A percentile compares a stretch with the other conserved stretches of the same genome.
phyloP scores from a whole-genome alignment of 2,329 filamentous ascomycete species.

The Cladosporium phlei region DNA sequence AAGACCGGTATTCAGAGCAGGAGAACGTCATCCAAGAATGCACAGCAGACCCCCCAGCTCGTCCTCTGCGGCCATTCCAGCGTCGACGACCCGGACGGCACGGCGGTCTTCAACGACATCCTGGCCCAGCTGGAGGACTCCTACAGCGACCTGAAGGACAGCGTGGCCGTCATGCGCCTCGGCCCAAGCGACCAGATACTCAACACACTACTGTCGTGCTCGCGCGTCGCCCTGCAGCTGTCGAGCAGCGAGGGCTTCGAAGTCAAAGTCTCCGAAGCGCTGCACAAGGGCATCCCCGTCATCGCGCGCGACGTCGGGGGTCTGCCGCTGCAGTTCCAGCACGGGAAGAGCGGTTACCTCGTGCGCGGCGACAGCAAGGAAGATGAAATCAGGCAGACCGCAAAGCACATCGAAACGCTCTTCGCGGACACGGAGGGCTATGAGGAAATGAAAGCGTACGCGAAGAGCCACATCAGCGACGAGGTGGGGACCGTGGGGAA shows the following conservation, averaged over 20 bases:
- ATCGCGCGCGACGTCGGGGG: slow-evolving; percentile 73
- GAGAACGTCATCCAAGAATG: no score
- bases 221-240: slow-evolving; percentile 70
- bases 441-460: slow-evolving; percentile 40
- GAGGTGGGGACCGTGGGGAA: slow-evolving; percentile 80
- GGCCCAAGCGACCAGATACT: slow-evolving; percentile 75
- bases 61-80: slow-evolving; percentile 75
- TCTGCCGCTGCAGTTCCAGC: slow-evolving; percentile 71
- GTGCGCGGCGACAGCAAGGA: slow-evolving; percentile 64
- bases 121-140: slow-evolving; percentile 60
- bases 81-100: slow-evolving; percentile 74
- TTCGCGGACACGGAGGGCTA: slow-evolving; percentile 63
- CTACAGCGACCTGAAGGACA: slow-evolving; percentile 55
- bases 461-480: slow-evolving; percentile 65
- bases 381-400: slow-evolving; percentile 49
- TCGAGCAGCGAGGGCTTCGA: slow-evolving; percentile 81
- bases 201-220: slow-evolving; percentile 68
- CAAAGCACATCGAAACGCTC: slow-evolving; percentile 60
- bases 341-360: slow-evolving; percentile 66
- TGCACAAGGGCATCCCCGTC: slow-evolving; percentile 73
- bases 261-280: slow-evolving; percentile 77
- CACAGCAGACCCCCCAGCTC: slow-evolving; percentile 61
- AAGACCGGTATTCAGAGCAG: no score
- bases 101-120: slow-evolving; percentile 66
- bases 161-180: slow-evolving; percentile 71